Conservation (phyloP, 2,329 filamentous ascomycete genomes). For the Pseudogymnoascus sp. region DNA sequence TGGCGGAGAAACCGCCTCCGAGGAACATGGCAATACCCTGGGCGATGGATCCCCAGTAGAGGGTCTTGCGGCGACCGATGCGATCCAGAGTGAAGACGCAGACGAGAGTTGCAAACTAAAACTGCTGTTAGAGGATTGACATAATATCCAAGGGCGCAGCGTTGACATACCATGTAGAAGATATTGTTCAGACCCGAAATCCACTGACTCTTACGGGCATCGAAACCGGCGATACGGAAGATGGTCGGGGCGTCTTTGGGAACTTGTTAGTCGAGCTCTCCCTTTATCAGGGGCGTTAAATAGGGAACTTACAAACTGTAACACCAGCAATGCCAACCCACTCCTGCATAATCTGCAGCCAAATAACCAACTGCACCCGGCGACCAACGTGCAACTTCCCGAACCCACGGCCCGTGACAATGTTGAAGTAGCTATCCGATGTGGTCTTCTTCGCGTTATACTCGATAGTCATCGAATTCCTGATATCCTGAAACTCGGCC, state of each 20-base stretch:
- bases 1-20: constrained; percentile 48
- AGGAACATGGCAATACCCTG: constrained; percentile 61
- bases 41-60: constrained; percentile 58
- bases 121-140: constrained; percentile 19
- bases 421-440: constrained; percentile 39
- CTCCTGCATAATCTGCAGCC: constrained; percentile 63
- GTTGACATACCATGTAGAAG: constrained; percentile 40
- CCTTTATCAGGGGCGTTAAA: background rate
- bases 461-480: constrained; percentile 53
- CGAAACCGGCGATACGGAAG: constrained; percentile 59
- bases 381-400: constrained; percentile 56
- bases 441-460: constrained; percentile 42
- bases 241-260: constrained; percentile 30
- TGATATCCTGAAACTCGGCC: constrained; percentile 60
- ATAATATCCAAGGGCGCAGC: constrained; percentile 33
- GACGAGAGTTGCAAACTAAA: constrained; percentile 54
- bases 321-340: constrained; percentile 64
- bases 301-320: constrained; percentile 41
- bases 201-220: constrained; percentile 52
- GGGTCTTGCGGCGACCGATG: constrained; percentile 59
- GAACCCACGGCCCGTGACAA: constrained; percentile 14
- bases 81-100: constrained; percentile 62
- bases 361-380: constrained; percentile 60
- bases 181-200: constrained; percentile 50
- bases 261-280: background rate